phyloP scores from a whole-genome alignment of 1,139 yeast genomes.

The Debaryomycetaceae sp. region DNA sequence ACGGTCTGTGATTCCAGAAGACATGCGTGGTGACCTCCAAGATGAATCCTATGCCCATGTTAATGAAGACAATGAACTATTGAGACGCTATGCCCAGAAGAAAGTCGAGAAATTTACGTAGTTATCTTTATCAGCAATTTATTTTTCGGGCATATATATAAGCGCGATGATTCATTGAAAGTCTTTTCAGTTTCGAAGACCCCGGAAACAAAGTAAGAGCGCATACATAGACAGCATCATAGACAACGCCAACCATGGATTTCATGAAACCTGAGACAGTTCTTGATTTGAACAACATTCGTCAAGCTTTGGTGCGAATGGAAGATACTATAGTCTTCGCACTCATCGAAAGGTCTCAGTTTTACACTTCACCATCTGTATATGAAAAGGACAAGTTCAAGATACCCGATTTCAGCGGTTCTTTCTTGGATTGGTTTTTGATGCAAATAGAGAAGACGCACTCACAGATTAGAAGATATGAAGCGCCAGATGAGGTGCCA shows the following conservation, averaged over 20 bases:
- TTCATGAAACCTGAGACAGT: conserved; percentile 83
- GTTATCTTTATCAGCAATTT: too few species aligned
- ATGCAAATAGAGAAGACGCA: conserved; percentile 75
- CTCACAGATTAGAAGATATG: conserved; percentile 82
- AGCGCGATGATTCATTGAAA: neutral
- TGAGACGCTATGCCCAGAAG: conserved; percentile 32
- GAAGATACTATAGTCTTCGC: conserved; percentile 94
- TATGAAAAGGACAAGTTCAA: conserved; percentile 58
- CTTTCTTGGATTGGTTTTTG: conserved; percentile 84
- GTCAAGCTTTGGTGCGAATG: conserved; percentile 84
- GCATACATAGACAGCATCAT: neutral
- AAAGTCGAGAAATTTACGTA: conserved; percentile 18
- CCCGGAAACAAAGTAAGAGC: neutral
- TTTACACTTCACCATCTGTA: conserved; percentile 70
- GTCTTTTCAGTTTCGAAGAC: neutral
- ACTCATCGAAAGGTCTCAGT: conserved; percentile 90
- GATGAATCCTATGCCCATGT: conserved; percentile 18
- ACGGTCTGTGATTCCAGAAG: conserved; percentile 30
- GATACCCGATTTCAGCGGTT: conserved; percentile 70
- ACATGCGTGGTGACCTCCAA: conserved; percentile 12
- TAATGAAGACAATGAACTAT: conserved; percentile 26
- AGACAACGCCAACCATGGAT: conserved; percentile 53
- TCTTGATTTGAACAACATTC: conserved; percentile 73
- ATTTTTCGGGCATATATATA: too few species aligned
- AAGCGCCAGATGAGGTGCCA: conserved; percentile 95